Evolutionary conservation across 805 yeast genomes (phyloP).

Genomic region (Sungouiozyma ichnusensis): DNA sequence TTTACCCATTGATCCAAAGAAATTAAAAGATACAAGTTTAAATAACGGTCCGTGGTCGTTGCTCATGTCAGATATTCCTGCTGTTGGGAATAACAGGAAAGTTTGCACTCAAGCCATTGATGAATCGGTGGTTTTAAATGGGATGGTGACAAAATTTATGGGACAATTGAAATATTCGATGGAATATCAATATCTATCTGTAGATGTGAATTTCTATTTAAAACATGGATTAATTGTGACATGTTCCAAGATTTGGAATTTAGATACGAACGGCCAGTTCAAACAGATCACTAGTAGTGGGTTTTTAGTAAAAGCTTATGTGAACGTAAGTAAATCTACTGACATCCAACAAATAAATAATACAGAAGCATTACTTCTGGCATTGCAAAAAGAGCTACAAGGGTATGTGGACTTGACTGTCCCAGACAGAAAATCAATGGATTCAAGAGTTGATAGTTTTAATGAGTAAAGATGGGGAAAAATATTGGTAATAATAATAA

Average conservation of each 20-base stretch:
- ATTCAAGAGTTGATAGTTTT: slow-evolving; percentile 38
- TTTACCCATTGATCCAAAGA: slow-evolving; percentile 10
- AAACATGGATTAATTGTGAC: slow-evolving; percentile 23
- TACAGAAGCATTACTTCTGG: slow-evolving; percentile 52
- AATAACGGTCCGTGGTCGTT: slow-evolving; percentile 41
- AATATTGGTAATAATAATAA: slow-evolving; percentile 1
- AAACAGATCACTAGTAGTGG: slow-evolving; percentile 44
- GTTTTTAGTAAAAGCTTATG: slow-evolving; percentile 51
- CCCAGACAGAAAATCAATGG: slow-evolving; percentile 77
- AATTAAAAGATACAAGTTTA: not conserved
- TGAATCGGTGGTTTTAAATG: slow-evolving; percentile 35
- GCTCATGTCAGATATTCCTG: slow-evolving; percentile 61
- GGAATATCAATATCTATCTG: slow-evolving; percentile 31
- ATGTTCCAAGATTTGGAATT: slow-evolving; percentile 23
- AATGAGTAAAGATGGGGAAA: slow-evolving; percentile 1
- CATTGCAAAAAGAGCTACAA: slow-evolving; percentile 51
- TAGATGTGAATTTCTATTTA: slow-evolving; percentile 23
- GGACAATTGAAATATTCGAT: slow-evolving; percentile 62
- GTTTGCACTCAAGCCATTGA: slow-evolving; percentile 58
- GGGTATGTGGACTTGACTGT: slow-evolving; percentile 60
- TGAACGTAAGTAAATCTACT: slow-evolving; percentile 61
- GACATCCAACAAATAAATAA: slow-evolving; percentile 63
- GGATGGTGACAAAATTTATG: slow-evolving; percentile 30
- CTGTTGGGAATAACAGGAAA: slow-evolving; percentile 53
- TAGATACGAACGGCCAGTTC: slow-evolving; percentile 12